A percentile compares a stretch with the other conserved stretches of the same genome.
Evolutionary conservation across 805 yeast genomes (phyloP).

Genomic region (Isabelozyma pseudorhagii): DNA sequence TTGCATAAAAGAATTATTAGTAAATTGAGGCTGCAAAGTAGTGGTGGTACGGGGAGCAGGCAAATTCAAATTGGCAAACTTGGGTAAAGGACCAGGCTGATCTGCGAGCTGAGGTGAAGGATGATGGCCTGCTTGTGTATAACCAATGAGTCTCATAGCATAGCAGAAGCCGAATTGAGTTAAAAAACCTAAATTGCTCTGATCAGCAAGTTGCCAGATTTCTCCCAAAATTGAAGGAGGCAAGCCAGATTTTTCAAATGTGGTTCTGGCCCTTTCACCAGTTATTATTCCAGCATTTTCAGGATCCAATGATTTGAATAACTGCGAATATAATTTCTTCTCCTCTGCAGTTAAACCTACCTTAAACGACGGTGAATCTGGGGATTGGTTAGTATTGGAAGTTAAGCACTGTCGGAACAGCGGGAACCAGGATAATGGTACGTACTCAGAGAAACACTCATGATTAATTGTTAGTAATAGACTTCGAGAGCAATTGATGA

Average conservation of each 20-base stretch:
- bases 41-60: slow-evolving; percentile 7
- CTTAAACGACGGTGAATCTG: slow-evolving; percentile 33
- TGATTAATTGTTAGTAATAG: slow-evolving; percentile 2
- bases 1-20: slow-evolving; percentile 40
- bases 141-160: slow-evolving; percentile 87
- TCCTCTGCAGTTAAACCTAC: slow-evolving; percentile 70
- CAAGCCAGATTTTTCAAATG: slow-evolving; percentile 83
- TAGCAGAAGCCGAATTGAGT: slow-evolving; percentile 76
- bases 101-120: slow-evolving; percentile 52
- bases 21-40: slow-evolving; percentile 32
- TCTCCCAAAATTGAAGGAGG: slow-evolving; percentile 78
- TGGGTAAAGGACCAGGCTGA: slow-evolving; percentile 62
- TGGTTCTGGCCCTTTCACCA: slow-evolving; percentile 79
- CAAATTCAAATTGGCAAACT: slow-evolving; percentile 41
- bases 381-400: slow-evolving; percentile 5
- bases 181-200: slow-evolving; percentile 80
- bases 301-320: slow-evolving; percentile 77
- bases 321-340: slow-evolving; percentile 63
- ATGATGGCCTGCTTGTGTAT: slow-evolving; percentile 71
- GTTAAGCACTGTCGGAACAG: not conserved
- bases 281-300: slow-evolving; percentile 79
- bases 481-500: slow-evolving; percentile 2
- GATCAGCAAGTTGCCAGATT: slow-evolving; percentile 93
- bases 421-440: slow-evolving; percentile 2
- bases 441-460: slow-evolving; percentile 28